Percentiles rank a stretch among this genome's conserved stretches.
These are phyloP conservation scores for Phytophthora uliginosa DNA, from an alignment of 352 stramenopile species.

Conservation along the genomic window DNA sequence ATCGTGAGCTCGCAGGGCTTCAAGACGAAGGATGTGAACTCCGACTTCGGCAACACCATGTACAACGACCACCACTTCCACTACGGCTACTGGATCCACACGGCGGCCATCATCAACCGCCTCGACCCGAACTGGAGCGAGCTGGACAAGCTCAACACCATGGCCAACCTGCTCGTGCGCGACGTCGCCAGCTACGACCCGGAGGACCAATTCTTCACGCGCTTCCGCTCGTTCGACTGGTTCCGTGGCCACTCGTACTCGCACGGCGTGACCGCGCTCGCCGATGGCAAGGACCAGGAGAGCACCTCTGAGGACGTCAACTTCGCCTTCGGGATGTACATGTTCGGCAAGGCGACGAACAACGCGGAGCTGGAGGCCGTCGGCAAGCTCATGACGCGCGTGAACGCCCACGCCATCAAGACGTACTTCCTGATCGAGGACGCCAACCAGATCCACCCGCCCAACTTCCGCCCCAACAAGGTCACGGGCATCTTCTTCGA, in stretches of 20 bases:
- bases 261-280: conserved; percentile 67
- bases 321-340: conserved; percentile 62
- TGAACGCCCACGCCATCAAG: conserved; percentile 64
- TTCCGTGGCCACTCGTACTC: conserved; percentile 79
- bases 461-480: conserved; percentile 67
- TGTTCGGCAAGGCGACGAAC: conserved; percentile 59
- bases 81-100: conserved; percentile 78
- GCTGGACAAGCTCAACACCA: conserved; percentile 49
- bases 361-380: conserved; percentile 44
- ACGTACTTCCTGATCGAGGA: conserved; percentile 73
- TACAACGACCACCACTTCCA: conserved; percentile 88
- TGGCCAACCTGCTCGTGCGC: conserved; percentile 52
- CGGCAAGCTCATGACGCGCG: conserved; percentile 58
- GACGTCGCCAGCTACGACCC: conserved; percentile 62
- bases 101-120: conserved; percentile 56
- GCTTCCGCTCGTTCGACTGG: conserved; percentile 77
- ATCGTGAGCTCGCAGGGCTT: conserved; percentile 68
- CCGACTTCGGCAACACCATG: conserved; percentile 79
- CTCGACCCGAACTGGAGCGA: conserved; percentile 55
- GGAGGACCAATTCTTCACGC: conserved; percentile 56
- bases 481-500: conserved; percentile 83
- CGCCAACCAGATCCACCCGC: conserved; percentile 57
- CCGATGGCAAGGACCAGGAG: conserved; percentile 79
- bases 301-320: conserved; percentile 79
- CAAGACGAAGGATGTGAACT: conserved; percentile 60